A percentile compares a stretch with the other conserved stretches of the same genome.
phyloP scores from a whole-genome alignment of 192 early-diverging fungal genomes.

The Lobosporangium transversale region DNA sequence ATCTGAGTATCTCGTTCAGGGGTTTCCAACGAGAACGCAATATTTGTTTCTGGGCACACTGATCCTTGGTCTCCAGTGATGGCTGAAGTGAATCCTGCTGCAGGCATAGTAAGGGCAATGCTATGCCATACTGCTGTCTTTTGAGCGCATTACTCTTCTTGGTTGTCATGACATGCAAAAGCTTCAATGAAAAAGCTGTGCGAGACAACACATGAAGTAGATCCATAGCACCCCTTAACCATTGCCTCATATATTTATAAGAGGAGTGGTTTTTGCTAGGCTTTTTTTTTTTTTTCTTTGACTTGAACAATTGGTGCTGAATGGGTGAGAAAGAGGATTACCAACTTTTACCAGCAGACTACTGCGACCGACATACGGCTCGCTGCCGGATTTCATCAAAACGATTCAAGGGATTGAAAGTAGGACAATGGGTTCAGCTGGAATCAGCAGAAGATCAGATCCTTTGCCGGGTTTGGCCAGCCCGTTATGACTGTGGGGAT shows the following conservation, averaged over 20 bases:
- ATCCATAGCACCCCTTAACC: no score
- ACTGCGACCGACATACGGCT: constrained; percentile 40
- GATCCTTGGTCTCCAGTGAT: not conserved
- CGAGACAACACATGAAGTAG: no score
- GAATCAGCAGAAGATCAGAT: constrained; percentile 22
- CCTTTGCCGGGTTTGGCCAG: constrained; percentile 38
- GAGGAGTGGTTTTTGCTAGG: no score
- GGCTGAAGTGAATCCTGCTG: not conserved
- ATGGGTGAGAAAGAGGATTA: constrained; percentile 2
- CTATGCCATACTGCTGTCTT: constrained; percentile 17
- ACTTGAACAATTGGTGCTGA: not conserved
- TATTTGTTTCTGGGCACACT: constrained; percentile 7
- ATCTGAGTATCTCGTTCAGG: no score
- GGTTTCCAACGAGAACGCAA: not conserved
- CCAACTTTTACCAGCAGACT: constrained; percentile 26
- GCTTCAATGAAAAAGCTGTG: no score
- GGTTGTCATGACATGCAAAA: not conserved
- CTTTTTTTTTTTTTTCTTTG: no score
- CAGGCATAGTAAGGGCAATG: constrained; percentile 27
- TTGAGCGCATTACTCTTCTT: constrained; percentile 22
- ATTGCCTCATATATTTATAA: no score
- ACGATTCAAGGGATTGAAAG: constrained; percentile 11
- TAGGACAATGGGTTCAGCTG: constrained; percentile 43
- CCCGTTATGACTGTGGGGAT: constrained; percentile 26
- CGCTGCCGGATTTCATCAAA: constrained; percentile 40